Conservation (phyloP, 768 basidiomycete genomes). For the Russula lepida region DNA sequence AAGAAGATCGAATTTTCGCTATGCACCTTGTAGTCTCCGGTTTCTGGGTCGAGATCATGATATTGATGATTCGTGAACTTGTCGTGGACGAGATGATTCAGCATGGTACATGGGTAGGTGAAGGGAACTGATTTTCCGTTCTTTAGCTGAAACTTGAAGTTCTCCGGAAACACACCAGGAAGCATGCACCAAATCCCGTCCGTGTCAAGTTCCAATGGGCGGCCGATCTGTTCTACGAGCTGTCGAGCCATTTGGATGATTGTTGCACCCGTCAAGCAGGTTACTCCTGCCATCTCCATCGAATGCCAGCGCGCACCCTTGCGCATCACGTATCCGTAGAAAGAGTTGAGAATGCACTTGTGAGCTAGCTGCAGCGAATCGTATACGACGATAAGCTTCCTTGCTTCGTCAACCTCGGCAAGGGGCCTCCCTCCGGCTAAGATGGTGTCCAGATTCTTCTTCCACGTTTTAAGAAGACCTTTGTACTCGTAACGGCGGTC, state of each 20-base stretch:
- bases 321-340: slow-evolving; percentile 99
- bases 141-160: slow-evolving; percentile 88
- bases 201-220: slow-evolving; percentile 94
- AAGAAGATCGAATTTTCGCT: slow-evolving; percentile 99
- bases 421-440: slow-evolving; percentile 61
- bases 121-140: slow-evolving; percentile 83
- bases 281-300: slow-evolving; percentile 99
- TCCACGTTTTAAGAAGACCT: slow-evolving; percentile 97
- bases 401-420: slow-evolving; percentile 90
- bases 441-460: slow-evolving; percentile 87
- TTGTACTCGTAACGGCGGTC: slow-evolving; percentile 99
- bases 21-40: slow-evolving; percentile 77
- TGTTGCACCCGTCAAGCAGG: slow-evolving; percentile 92
- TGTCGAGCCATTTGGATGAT: slow-evolving; percentile 99
- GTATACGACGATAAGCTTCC: slow-evolving; percentile 98
- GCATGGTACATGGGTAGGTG: slow-evolving; percentile 98
- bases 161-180: slow-evolving; percentile 94
- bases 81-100: slow-evolving; percentile 94
- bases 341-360: slow-evolving; percentile 99
- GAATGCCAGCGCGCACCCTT: slow-evolving; percentile 99
- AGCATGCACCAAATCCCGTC: slow-evolving; percentile 99
- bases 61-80: slow-evolving; percentile 98
- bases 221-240: slow-evolving; percentile 94
- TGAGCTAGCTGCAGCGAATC: slow-evolving; percentile 98
- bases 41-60: slow-evolving; percentile 80